Conservation (phyloP, 2,329 filamentous ascomycete genomes). For the Blastomyces gilchristii region DNA sequence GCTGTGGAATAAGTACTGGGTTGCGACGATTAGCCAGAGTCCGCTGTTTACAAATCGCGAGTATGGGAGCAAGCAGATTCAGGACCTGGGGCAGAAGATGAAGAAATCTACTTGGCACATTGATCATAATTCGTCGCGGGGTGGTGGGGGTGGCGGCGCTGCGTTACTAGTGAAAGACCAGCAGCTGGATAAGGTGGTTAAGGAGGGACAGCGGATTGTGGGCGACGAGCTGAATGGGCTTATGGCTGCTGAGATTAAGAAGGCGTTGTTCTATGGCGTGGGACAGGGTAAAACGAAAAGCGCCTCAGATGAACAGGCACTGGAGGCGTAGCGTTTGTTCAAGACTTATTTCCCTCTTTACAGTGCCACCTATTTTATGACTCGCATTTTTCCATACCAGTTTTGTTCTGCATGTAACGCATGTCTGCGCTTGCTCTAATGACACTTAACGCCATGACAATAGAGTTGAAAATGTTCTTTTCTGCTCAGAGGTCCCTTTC, state of each 20-base stretch:
- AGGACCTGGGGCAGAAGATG: conserved; percentile 76
- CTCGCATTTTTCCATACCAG: background rate
- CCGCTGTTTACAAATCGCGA: conserved; percentile 87
- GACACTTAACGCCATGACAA: background rate
- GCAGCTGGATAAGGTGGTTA: conserved; percentile 44
- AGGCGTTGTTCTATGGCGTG: conserved; percentile 37
- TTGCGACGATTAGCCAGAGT: conserved; percentile 84
- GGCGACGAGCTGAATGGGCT: conserved; percentile 43
- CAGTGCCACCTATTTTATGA: background rate
- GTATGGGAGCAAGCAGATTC: conserved; percentile 84
- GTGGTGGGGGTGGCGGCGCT: conserved; percentile 14
- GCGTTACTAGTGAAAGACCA: conserved; percentile 32
- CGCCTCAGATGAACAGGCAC: background rate
- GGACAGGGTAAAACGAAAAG: background rate
- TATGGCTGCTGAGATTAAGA: conserved; percentile 42
- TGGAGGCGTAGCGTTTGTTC: conserved; percentile 17
- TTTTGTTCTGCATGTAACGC: background rate
- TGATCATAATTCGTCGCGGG: conserved; percentile 21
- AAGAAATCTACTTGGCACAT: conserved; percentile 48
- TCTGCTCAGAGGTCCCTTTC: background rate
- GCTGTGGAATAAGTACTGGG: conserved; percentile 88
- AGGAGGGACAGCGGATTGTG: conserved; percentile 48
- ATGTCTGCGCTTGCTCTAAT: background rate
- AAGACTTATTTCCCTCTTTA: background rate
- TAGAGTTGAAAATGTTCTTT: background rate